Evolutionary conservation across 129 eudicot species (phyloP), one percentile per base, ranked within the genome.

Genomic region (Kitagawia praeruptora): DNA sequence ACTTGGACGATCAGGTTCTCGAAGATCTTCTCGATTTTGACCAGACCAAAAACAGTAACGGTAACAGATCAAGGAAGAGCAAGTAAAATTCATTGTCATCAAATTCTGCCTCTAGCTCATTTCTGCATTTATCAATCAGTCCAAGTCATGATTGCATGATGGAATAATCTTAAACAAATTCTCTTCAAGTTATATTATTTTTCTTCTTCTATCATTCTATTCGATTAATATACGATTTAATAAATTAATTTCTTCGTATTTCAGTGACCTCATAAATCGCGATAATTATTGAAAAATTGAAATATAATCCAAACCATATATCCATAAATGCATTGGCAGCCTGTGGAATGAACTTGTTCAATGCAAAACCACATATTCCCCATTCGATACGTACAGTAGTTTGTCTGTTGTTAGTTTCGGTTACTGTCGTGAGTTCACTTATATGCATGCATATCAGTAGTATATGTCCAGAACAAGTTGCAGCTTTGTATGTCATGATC

Each of bases 1-100:
- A 67, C 42, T 67, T 67, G 73, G 73, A 67, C 3, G 42, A 67
- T 67, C 73, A 67, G 73, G 73, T 67, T 15, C 41, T 67, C 3
- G 73, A 67, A 67, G 73, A 67, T 67, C 73, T 67, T 67, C 73
- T 67, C 8, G 73, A 67, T 67, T 67, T 27, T 31, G 73, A 67
- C 34, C 69, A 61, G 41, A 31, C 73, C 73, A 67, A 67, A 13
- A 67, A 67, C 42, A 67, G 6, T 1, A 67, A 31, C 42, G 28
- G 6, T 1, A 34, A 31, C 39, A 27, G 40, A 27, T n/a, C n/a
- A n/a, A 34, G 73, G 41, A 67, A 67, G 41, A 67, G 41, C 73
- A 67, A 67, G 73, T 67, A 27, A 67, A 67, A 0, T 66, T 61
- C 37, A 67, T 13, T 11, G 72, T 67, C 42, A 0, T 3, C 72